These are phyloP conservation scores for Paspalum notatum DNA, from an alignment of 176 grass and related monocot species.

Conservation along the genomic window DNA sequence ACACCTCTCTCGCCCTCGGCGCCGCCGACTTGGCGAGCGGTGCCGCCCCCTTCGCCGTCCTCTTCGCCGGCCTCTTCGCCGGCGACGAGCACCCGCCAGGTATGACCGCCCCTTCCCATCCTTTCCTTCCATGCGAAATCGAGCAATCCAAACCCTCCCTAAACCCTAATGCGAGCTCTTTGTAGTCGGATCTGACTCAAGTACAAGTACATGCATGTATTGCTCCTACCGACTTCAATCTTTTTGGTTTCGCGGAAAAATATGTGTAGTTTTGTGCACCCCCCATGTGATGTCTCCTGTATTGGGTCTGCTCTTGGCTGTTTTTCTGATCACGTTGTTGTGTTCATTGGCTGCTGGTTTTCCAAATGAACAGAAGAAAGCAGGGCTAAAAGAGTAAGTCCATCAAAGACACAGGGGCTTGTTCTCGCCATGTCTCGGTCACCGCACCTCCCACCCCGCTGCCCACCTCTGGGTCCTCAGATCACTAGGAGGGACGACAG, in stretches of 20 bases:
- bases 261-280: background rate
- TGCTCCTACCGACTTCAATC: background rate
- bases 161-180: constrained; percentile 1
- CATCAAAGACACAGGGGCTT: constrained; percentile 9
- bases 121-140: background rate
- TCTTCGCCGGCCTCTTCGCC: background rate
- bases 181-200: constrained; percentile 13
- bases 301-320: background rate
- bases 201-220: background rate
- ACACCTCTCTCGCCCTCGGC: background rate
- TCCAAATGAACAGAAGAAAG: constrained; percentile 39
- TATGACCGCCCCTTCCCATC: background rate
- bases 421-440: constrained; percentile 71
- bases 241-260: background rate
- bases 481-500: constrained; percentile 53
- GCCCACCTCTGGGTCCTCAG: constrained; percentile 62
- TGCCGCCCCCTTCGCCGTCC: background rate
- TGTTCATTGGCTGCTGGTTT: constrained; percentile 34
- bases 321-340: constrained; percentile 41
- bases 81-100: background rate
- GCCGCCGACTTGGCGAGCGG: background rate
- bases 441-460: constrained; percentile 85
- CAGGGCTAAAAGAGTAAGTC: constrained; percentile 26
- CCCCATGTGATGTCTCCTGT: background rate
- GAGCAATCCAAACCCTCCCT: background rate